Evolutionary conservation across 2,329 filamentous ascomycete species (phyloP), one percentile per base, ranked within the genome.

Genomic region (Zymoseptoria pseudotritici): DNA sequence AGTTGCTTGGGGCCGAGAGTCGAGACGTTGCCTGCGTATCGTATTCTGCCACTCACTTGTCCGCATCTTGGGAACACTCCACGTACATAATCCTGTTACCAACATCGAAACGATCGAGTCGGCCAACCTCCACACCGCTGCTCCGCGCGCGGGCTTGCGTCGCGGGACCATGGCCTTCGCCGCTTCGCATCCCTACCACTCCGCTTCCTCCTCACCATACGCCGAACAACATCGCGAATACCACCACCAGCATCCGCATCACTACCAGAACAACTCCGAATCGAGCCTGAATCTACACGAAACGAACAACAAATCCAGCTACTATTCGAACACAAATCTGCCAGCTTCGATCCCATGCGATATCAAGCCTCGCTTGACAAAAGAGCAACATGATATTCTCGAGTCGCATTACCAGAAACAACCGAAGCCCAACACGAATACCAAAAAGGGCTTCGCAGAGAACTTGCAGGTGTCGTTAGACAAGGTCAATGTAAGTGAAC

Each of bases 371-470:
- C 77, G 78, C 61, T 74, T 81, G 52, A 80, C 79, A 62, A 81
- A 81, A 69, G 78, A 80, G 68, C 79, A 81, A 69, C 79, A 80
- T 65, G 79, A 81, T 67, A 76, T 80, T 56, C 75, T 81, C 63
- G 79, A 81, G 69, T 69, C 71, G 46, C 76, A 81, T 61, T 81
- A 79, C 66, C 73, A 74, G 66, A 70, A 74, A 61, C 77, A 80
- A 69, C 71, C 73, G 63, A 81, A 81, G 71, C 79, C 79, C 29
- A 79, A 74, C 64, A 81, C 79, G 46, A 75, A 70, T 67, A 76
- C 75, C 50, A 81, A 81, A 70, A 80, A 80, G 71, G 73, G 74
- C 51, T 80, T 80, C 61, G 79, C 79, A 50, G 75, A 79, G 61
- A 68, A 69, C 20, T 71, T 81, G 26, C 74, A 74, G 54, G 78